Percentiles rank a stretch among this genome's conserved stretches.
Conservation (phyloP, 2,329 filamentous ascomycete species). For the Nectriaceae sp. region DNA sequence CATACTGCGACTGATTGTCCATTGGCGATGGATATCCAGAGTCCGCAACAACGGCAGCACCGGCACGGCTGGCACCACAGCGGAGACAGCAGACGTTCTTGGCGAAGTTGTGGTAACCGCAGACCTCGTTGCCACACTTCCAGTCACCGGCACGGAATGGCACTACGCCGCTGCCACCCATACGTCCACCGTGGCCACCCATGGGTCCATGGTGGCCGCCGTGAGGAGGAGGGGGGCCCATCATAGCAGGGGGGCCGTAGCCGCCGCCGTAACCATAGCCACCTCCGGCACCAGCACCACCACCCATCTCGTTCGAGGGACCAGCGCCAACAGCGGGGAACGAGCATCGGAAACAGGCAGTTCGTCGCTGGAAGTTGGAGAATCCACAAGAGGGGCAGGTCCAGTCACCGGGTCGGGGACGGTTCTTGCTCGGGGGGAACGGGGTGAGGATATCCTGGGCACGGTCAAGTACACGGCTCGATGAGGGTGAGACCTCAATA, state of each 20-base stretch:
- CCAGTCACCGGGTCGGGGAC: conserved; percentile 96
- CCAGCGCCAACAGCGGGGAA: conserved; percentile 91
- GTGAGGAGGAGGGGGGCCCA: conserved; percentile 71
- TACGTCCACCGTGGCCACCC: conserved; percentile 65
- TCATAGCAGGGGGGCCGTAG: conserved; percentile 75
- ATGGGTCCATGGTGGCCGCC: conserved; percentile 63
- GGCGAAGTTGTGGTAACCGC: conserved; percentile 98
- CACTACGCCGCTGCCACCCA: conserved; percentile 82
- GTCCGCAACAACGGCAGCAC: conserved; percentile 91
- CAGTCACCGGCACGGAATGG: conserved; percentile 98
- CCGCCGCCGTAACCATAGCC: conserved; percentile 66
- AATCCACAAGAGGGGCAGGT: conserved; percentile 98
- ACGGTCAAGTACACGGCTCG: conserved; percentile 92
- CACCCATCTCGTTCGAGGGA: conserved; percentile 63
- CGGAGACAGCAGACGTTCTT: conserved; percentile 98
- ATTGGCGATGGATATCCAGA: conserved; percentile 89
- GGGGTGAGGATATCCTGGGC: conserved; percentile 95
- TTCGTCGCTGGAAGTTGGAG: conserved; percentile 98
- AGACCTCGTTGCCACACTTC: conserved; percentile 98
- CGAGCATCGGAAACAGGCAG: conserved; percentile 97
- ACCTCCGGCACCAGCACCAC: conserved; percentile 54
- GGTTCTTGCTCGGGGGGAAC: conserved; percentile 98
- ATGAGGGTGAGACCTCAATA: conserved; percentile 97
- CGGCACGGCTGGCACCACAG: conserved; percentile 91
- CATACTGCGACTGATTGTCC: conserved; percentile 80